Evolutionary conservation across 2,329 filamentous ascomycete genomes (phyloP).

Genomic region (Neopestalotiopsis sp.): DNA sequence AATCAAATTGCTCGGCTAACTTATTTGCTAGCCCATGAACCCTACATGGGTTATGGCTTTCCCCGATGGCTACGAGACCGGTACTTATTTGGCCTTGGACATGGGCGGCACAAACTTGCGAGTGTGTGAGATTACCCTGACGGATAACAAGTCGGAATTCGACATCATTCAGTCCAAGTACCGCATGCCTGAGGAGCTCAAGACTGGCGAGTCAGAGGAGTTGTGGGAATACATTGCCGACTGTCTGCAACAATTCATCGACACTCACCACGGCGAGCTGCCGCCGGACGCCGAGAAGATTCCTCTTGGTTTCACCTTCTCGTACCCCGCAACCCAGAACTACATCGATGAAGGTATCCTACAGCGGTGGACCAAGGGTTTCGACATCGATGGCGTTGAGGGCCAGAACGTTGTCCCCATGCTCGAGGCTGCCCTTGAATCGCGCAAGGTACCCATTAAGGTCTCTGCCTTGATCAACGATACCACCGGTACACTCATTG

Average conservation of each 20-base stretch:
- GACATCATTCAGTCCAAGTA: slow-evolving; percentile 97
- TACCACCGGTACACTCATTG: slow-evolving; percentile 95
- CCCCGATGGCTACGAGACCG: slow-evolving; percentile 85
- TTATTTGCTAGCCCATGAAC: slow-evolving; percentile 80
- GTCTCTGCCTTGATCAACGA: slow-evolving; percentile 95
- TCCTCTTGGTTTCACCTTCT: slow-evolving; percentile 94
- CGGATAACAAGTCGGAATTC: slow-evolving; percentile 86
- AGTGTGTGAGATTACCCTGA: slow-evolving; percentile 90
- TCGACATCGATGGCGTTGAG: slow-evolving; percentile 91
- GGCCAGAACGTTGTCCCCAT: slow-evolving; percentile 88
- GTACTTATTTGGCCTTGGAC: slow-evolving; percentile 87
- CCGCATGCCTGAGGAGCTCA: slow-evolving; percentile 90
- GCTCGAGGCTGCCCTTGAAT: slow-evolving; percentile 78
- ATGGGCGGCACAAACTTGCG: slow-evolving; percentile 97
- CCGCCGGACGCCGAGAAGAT: slow-evolving; percentile 59
- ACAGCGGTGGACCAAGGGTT: slow-evolving; percentile 97
- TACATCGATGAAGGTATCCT: slow-evolving; percentile 92
- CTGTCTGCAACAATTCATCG: slow-evolving; percentile 87
- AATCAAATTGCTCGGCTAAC: slow-evolving; percentile 19
- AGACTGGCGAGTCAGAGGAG: slow-evolving; percentile 81
- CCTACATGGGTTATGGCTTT: slow-evolving; percentile 94
- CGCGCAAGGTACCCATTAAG: slow-evolving; percentile 85
- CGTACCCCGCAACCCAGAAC: slow-evolving; percentile 90
- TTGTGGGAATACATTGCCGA: slow-evolving; percentile 96
- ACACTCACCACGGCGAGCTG: slow-evolving; percentile 77